Base-by-base conservation (phyloP, 768 basidiomycete genomes). In the Calocybe indica region DNA sequence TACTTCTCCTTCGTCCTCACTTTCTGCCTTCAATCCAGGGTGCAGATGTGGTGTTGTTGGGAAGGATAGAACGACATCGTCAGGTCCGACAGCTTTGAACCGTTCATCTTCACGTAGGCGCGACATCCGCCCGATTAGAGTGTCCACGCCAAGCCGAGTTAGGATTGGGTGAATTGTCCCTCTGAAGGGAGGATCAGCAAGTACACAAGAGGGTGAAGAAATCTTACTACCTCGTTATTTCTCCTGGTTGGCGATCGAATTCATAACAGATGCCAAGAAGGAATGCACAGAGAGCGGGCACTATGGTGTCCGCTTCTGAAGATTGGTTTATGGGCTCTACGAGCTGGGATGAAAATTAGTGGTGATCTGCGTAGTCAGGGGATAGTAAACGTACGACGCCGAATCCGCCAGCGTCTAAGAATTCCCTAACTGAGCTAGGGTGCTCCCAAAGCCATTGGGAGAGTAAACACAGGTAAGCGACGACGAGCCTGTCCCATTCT, bases 381-480 rank as follows among this genome's bases (percentile, higher is more conserved):
- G 29, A 10, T 29, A 28, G 8, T 47, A 41, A 15, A 40, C 92
- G 58, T 64, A 97, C 94, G 58, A 93, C 83, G 46, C 90, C 87
- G 42, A 99, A 67, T 44, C 92, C 92, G 14, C 93, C 92, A 6
- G 91, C 85, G 57, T 90, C 84, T 53, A 99, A 70, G 59, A 97
- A 95, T 60, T 90, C 92, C 51, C 83, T 76, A 44, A 96, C 92
- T 0, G 88, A 85, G 45, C 74, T 78, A 0, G 93, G 83, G 57
- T 96, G 94, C 58, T 98, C 95, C 94, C 94, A 99, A 6, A 96
- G 72, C 96, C 96, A 99, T 52, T 93, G 91, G 4, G 81, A 75
- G 31, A 99, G 73, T 46, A 96, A 63, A 41, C 80, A 79, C 33
- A 98, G 71, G 59, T 97, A 95, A 0, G 84, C 88, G 6, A 90